phyloP scores from a whole-genome alignment of 257 asterid species.

The Solanum infundibuliforme region DNA sequence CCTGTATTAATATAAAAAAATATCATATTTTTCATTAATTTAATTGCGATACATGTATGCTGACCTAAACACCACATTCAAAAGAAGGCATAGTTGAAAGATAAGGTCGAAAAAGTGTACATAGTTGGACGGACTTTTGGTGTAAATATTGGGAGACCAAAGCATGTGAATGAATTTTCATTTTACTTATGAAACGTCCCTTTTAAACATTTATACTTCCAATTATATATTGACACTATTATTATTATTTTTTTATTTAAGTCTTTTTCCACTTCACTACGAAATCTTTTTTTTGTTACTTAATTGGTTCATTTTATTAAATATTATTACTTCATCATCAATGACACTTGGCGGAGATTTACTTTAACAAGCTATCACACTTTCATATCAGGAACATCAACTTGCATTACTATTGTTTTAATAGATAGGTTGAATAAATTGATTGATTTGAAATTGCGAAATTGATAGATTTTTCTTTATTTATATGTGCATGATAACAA shows the following conservation, averaged over 20 bases:
- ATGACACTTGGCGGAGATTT: neutral
- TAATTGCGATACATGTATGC: rapidly evolving
- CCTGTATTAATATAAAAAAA: rapidly evolving
- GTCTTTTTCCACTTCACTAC: neutral
- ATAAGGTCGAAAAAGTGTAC: neutral
- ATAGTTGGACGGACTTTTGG: neutral
- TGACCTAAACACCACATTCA: neutral
- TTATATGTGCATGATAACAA: neutral
- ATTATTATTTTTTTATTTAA: neutral
- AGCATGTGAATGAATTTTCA: slow-evolving; percentile 40
- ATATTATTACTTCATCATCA: neutral
- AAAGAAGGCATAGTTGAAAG: neutral
- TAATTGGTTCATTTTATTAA: neutral
- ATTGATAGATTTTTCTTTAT: neutral
- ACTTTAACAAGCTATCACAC: neutral
- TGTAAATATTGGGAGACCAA: slow-evolving; percentile 27
- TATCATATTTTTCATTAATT: neutral
- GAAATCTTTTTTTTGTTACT: neutral
- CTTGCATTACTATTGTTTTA: neutral
- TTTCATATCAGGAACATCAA: neutral
- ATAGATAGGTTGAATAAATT: neutral
- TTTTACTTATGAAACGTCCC: slow-evolving; percentile 33
- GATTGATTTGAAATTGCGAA: neutral
- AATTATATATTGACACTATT: neutral
- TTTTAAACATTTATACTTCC: neutral